A percentile compares a stretch with the other conserved stretches of the same genome.
Conservation (phyloP, 2,329 filamentous ascomycete genomes). For the Taxawa tesnikishii region DNA sequence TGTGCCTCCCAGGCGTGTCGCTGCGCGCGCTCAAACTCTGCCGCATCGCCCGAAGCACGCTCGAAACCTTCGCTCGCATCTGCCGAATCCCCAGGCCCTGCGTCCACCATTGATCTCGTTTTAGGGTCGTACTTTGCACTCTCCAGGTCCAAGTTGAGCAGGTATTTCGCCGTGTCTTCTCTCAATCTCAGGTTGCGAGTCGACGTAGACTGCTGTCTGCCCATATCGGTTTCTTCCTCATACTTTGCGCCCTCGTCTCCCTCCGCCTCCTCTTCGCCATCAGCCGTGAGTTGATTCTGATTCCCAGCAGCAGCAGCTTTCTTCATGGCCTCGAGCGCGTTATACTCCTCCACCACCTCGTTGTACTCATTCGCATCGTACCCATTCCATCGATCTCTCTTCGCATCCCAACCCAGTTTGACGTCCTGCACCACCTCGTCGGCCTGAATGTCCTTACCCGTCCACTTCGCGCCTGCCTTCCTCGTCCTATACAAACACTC, state of each 20-base stretch:
- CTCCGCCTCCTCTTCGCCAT: constrained; percentile 31
- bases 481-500: constrained; percentile 84
- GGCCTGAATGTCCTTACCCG: constrained; percentile 83
- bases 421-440: constrained; percentile 82
- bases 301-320: constrained; percentile 26
- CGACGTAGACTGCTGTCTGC: constrained; percentile 78
- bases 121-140: constrained; percentile 98
- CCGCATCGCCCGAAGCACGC: constrained; percentile 77
- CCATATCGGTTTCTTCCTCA: constrained; percentile 94
- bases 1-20: constrained; percentile 91
- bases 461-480: constrained; percentile 83
- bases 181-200: constrained; percentile 83
- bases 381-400: constrained; percentile 96
- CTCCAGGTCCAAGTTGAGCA: constrained; percentile 87
- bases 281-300: constrained; percentile 27
- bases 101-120: constrained; percentile 79
- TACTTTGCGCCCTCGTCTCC: constrained; percentile 53
- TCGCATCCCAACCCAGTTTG: constrained; percentile 87
- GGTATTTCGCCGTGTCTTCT: constrained; percentile 95
- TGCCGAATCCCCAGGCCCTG: constrained; percentile 65
- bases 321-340: constrained; percentile 69
- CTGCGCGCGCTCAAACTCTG: constrained; percentile 82
- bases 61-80: constrained; percentile 91
- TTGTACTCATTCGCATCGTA: constrained; percentile 83
- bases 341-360: constrained; percentile 78